Percentiles rank a stretch among this genome's conserved stretches.
Conservation (phyloP, 1,284 basidiomycete genomes). For the Afroboletus lepidellus region DNA sequence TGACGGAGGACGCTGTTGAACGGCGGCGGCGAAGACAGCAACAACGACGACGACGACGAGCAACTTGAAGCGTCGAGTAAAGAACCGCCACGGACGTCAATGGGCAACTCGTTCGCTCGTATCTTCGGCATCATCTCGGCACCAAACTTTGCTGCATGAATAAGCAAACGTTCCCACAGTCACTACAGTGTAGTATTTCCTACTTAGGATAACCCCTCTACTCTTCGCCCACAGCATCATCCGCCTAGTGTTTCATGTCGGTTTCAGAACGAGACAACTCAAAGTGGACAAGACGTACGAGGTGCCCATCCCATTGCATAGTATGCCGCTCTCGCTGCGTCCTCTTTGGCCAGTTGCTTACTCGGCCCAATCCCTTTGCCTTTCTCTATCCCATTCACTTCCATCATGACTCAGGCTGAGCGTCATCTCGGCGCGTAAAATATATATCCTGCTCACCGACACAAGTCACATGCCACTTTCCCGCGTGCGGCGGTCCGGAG, state of each 20-base stretch:
- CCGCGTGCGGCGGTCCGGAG: slow-evolving; percentile 62
- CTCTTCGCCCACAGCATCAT: slow-evolving; percentile 9
- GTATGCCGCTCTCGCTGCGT: slow-evolving; percentile 67
- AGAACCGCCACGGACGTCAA: slow-evolving; percentile 18
- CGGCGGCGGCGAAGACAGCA: not conserved
- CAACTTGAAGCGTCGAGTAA: slow-evolving; percentile 16
- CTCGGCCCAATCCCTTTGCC: slow-evolving; percentile 58
- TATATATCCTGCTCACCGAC: slow-evolving; percentile 44
- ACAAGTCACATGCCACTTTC: slow-evolving; percentile 63
- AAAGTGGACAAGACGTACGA: slow-evolving; percentile 23
- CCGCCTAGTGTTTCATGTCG: slow-evolving; percentile 16
- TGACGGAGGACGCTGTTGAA: slow-evolving; percentile 13
- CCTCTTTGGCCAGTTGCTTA: slow-evolving; percentile 74
- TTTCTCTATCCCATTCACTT: slow-evolving; percentile 68
- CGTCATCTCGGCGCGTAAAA: not conserved
- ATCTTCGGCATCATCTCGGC: slow-evolving; percentile 33
- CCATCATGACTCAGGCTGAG: slow-evolving; percentile 11
- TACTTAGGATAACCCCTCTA: slow-evolving; percentile 19
- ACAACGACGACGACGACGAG: not conserved
- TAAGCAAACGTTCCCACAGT: slow-evolving; percentile 27
- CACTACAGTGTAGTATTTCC: slow-evolving; percentile 16
- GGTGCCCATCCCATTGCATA: slow-evolving; percentile 70
- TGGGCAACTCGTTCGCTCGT: slow-evolving; percentile 20
- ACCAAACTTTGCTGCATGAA: slow-evolving; percentile 19
- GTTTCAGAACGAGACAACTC: slow-evolving; percentile 7